These are phyloP conservation scores for Xylariaceae sp. DNA, from an alignment of 2,329 filamentous ascomycete genomes.

Conservation along the genomic window DNA sequence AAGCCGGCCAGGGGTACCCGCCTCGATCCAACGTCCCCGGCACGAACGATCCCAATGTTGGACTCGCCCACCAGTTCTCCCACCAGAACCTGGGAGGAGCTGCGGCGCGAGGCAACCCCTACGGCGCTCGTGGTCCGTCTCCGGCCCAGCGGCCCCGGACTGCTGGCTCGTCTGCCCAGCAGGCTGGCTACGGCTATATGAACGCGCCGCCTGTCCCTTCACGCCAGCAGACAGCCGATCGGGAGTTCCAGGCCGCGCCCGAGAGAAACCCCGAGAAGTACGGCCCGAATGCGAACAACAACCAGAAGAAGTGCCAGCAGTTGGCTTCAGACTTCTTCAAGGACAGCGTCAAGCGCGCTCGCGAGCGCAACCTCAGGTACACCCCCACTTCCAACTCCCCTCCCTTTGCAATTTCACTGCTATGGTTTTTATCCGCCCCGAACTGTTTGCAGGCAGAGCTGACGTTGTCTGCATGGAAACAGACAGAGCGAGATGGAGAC, in stretches of 20 bases:
- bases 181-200: conserved; percentile 55
- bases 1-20: conserved; percentile 33
- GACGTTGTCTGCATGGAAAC: conserved; percentile 6
- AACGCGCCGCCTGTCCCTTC: conserved; percentile 62
- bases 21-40: conserved; percentile 50
- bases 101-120: conserved; percentile 61
- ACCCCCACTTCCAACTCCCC: not conserved
- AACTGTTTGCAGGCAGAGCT: conserved; percentile 9
- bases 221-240: conserved; percentile 48
- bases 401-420: no score
- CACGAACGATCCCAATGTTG: conserved; percentile 78
- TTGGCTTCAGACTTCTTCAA: conserved; percentile 91
- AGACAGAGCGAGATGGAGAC: conserved; percentile 91
- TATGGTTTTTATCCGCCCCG: no score
- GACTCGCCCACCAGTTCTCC: conserved; percentile 90
- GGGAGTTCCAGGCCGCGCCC: conserved; percentile 71
- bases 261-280: conserved; percentile 83
- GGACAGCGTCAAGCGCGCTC: conserved; percentile 91
- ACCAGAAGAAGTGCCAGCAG: conserved; percentile 63
- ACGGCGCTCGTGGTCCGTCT: conserved; percentile 59
- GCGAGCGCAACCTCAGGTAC: conserved; percentile 89
- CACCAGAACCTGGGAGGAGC: conserved; percentile 84
- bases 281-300: conserved; percentile 56
- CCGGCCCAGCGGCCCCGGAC: conserved; percentile 76
- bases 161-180: conserved; percentile 61